Percentiles rank a stretch among this genome's conserved stretches.
Conservation (phyloP, 768 basidiomycete genomes). For the Macrolepiota fuliginosa region DNA sequence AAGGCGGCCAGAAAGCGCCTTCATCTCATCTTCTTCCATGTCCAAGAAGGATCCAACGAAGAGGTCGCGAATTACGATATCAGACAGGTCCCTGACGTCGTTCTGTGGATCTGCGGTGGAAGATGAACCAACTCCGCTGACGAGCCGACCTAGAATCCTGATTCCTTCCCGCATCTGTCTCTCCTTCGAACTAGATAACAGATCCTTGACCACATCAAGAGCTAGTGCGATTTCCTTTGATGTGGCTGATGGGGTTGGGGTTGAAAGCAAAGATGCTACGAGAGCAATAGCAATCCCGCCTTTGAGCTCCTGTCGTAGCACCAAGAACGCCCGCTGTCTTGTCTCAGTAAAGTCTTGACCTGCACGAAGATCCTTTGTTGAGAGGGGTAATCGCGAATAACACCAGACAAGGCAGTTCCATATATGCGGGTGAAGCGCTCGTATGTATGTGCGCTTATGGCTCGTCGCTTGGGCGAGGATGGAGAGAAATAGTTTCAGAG, state of each 20-base stretch:
- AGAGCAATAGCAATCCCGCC: slow-evolving; percentile 43
- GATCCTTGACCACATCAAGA: slow-evolving; percentile 11
- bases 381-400: slow-evolving; percentile 37
- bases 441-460: slow-evolving; percentile 33
- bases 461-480: slow-evolving; percentile 29
- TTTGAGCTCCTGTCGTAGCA: slow-evolving; percentile 46
- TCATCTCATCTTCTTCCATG: not conserved
- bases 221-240: slow-evolving; percentile 7
- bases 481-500: slow-evolving; percentile 36
- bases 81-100: not conserved
- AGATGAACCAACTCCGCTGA: slow-evolving; percentile 1
- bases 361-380: slow-evolving; percentile 11
- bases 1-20: not conserved
- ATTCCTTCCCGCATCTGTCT: slow-evolving; percentile 1
- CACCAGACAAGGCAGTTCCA: slow-evolving; percentile 62
- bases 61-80: slow-evolving; percentile 1
- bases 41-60: slow-evolving; percentile 15
- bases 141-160: slow-evolving; percentile 8
- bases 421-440: slow-evolving; percentile 37
- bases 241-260: not conserved
- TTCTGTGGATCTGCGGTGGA: not conserved
- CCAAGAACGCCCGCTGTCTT: slow-evolving; percentile 34
- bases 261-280: slow-evolving; percentile 33
- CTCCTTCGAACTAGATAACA: slow-evolving; percentile 10
- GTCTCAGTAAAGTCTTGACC: slow-evolving; percentile 19